Percentiles rank a stretch among this genome's conserved stretches.
Evolutionary conservation across 2,329 filamentous ascomycete species (phyloP).

Genomic region (Xylaria sp.): DNA sequence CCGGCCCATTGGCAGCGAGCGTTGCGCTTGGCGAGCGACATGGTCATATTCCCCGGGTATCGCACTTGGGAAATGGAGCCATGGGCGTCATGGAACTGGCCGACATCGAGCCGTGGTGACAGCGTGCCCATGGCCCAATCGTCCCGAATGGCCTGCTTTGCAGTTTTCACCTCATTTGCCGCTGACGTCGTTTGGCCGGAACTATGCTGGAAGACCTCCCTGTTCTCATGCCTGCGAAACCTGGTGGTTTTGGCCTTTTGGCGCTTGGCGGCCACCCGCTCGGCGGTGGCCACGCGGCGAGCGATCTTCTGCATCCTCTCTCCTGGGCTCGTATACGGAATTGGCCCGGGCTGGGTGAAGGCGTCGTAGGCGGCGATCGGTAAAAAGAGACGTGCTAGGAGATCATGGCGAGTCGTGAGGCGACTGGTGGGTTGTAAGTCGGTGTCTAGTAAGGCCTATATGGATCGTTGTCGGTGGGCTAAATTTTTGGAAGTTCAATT

Average conservation of each 20-base stretch:
- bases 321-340: not conserved
- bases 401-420: slow-evolving; percentile 29
- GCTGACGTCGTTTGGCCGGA: slow-evolving; percentile 48
- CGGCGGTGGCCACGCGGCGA: slow-evolving; percentile 51
- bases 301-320: slow-evolving; percentile 50
- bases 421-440: not conserved
- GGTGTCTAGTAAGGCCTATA: slow-evolving; percentile 8
- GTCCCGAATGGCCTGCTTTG: slow-evolving; percentile 70
- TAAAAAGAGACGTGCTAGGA: not conserved
- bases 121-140: slow-evolving; percentile 83
- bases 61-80: slow-evolving; percentile 62
- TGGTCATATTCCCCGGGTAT: slow-evolving; percentile 33
- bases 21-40: slow-evolving; percentile 50
- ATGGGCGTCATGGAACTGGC: slow-evolving; percentile 65
- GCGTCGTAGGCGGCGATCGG: slow-evolving; percentile 1
- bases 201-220: slow-evolving; percentile 31
- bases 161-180: slow-evolving; percentile 54
- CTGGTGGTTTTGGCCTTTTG: slow-evolving; percentile 45
- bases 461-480: slow-evolving; percentile 19
- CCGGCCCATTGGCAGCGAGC: slow-evolving; percentile 63
- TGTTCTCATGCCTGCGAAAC: slow-evolving; percentile 42
- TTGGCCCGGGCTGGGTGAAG: slow-evolving; percentile 1
- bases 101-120: slow-evolving; percentile 79
- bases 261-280: slow-evolving; percentile 51
- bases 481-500: slow-evolving; percentile 37